Evolutionary conservation across 768 basidiomycete species (phyloP), one percentile per base, ranked within the genome.

Genomic region (Podaxis mareebaensis): DNA sequence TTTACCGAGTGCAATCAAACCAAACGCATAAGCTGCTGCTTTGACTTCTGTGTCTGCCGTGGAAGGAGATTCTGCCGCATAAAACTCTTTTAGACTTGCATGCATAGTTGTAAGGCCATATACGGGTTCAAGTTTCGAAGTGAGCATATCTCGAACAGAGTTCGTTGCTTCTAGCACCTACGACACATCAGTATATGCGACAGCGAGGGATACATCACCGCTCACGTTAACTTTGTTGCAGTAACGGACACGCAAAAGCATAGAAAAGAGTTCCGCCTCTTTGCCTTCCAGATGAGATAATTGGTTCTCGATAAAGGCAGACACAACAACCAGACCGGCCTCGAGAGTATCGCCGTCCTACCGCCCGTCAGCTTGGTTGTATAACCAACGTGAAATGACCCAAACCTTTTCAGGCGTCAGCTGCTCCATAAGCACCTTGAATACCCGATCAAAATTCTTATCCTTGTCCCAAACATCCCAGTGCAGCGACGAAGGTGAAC

Each of bases 41-140:
- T 87, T 91, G 59, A 81, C 78, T 39, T 85, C 84, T 33, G 73
- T 76, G 46, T 82, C 83, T 1, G 79, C 76, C 24, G 69, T 64
- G 3, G 73, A 65, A 12, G 83, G 82, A 42, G 77, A 70, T 17
- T 84, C 74, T 62, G 87, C 81, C 2, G 79, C 75, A 24, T 85
- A 78, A 76, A 94, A 95, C 11, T 82, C 72, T 30, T 85, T 85
- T 48, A 94, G 71, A 69, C 83, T 85, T 33, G 87, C 88, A 65
- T 93, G 91, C 78, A 93, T 83, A 4, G 90, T 93, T 13, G 91
- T 92, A 67, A 95, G 75, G 6, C 93, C 93, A 68, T 92, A 93
- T 22, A 95, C 90, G 20, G 93, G 90, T 65, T 92, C 93, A 67
- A 90, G 84, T 66, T 84, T 87, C 10, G 81, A 76, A 24, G 90